A percentile compares a stretch with the other conserved stretches of the same genome.
Evolutionary conservation across 2,329 filamentous ascomycete species (phyloP).

Genomic region (Drechslerella coelobrocha): DNA sequence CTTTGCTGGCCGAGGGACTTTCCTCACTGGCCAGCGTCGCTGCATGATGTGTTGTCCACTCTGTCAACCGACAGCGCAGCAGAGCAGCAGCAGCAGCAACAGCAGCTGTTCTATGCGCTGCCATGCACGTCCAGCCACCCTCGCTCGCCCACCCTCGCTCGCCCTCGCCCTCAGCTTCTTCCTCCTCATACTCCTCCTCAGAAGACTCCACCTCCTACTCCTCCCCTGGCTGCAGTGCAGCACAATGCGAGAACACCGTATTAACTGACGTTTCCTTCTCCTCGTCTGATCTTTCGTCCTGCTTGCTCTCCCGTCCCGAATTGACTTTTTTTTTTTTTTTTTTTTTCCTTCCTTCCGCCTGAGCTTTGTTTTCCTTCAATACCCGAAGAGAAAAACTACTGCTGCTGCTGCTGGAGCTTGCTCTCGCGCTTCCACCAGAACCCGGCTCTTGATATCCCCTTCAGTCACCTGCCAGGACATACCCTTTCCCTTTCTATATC

Average conservation of each 20-base stretch:
- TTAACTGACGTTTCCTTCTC: slow-evolving; percentile 24
- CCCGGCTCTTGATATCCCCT: slow-evolving; percentile 11
- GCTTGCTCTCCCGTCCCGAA: slow-evolving; percentile 10
- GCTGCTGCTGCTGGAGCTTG: slow-evolving; percentile 7
- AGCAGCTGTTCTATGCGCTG: slow-evolving; percentile 8
- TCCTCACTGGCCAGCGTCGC: slow-evolving; percentile 50
- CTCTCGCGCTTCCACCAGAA: background rate
- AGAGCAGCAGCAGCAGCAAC: slow-evolving; percentile 26
- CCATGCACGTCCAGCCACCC: slow-evolving; percentile 5
- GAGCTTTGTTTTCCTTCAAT: slow-evolving; percentile 34
- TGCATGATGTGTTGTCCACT: slow-evolving; percentile 50
- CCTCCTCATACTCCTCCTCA: background rate
- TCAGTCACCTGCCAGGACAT: slow-evolving; percentile 36
- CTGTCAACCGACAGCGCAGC: slow-evolving; percentile 31
- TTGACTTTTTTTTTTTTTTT: too few species aligned
- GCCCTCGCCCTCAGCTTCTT: background rate
- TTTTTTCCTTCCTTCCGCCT: too few species aligned
- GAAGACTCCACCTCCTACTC: background rate
- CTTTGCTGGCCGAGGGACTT: slow-evolving; percentile 51
- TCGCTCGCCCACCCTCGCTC: too few species aligned
- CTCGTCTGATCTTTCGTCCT: slow-evolving; percentile 20
- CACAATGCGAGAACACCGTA: background rate
- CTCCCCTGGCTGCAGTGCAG: slow-evolving; percentile 3
- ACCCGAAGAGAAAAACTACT: slow-evolving; percentile 22
- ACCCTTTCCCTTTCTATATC: slow-evolving; percentile 1